Percentiles rank a stretch among this genome's conserved stretches.
Evolutionary conservation across 1,284 basidiomycete species (phyloP).

Genomic region (Thecaphora thlaspeos): DNA sequence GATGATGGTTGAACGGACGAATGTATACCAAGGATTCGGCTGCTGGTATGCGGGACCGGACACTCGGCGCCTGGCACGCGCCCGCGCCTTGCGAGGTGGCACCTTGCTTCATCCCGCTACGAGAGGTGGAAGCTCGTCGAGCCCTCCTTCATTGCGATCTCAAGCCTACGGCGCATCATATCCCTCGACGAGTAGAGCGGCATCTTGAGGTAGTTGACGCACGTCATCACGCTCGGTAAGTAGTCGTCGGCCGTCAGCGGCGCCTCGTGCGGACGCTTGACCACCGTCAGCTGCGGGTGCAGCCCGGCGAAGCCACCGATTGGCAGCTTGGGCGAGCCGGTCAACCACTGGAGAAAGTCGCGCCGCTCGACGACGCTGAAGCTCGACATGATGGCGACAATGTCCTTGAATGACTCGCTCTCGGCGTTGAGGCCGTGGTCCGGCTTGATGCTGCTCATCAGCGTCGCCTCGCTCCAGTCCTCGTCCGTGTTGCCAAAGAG

Average conservation of each 20-base stretch:
- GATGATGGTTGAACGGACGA: no score
- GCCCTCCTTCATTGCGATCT: conserved; percentile 53
- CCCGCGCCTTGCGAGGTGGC: no score
- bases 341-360: conserved; percentile 93
- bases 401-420: conserved; percentile 80
- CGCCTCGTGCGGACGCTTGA: conserved; percentile 91
- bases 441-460: conserved; percentile 86
- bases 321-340: conserved; percentile 69
- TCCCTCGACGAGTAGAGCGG: conserved; percentile 50
- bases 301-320: conserved; percentile 96
- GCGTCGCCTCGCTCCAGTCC: conserved; percentile 64
- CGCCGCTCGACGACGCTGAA: conserved; percentile 75
- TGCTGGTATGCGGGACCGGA: no score
- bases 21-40: no score
- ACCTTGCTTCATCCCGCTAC: conserved; percentile 4
- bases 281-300: conserved; percentile 90
- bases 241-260: conserved; percentile 79
- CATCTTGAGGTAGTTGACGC: conserved; percentile 69
- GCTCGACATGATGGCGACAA: conserved; percentile 81
- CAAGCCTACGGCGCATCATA: conserved; percentile 45
- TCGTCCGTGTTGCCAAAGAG: conserved; percentile 92
- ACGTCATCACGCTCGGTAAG: conserved; percentile 97
- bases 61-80: no score
- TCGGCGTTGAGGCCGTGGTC: conserved; percentile 98
- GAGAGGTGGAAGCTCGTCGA: conserved; percentile 54